Conservation (phyloP, 2,329 filamentous ascomycete genomes). For the Penicillium sp. region DNA sequence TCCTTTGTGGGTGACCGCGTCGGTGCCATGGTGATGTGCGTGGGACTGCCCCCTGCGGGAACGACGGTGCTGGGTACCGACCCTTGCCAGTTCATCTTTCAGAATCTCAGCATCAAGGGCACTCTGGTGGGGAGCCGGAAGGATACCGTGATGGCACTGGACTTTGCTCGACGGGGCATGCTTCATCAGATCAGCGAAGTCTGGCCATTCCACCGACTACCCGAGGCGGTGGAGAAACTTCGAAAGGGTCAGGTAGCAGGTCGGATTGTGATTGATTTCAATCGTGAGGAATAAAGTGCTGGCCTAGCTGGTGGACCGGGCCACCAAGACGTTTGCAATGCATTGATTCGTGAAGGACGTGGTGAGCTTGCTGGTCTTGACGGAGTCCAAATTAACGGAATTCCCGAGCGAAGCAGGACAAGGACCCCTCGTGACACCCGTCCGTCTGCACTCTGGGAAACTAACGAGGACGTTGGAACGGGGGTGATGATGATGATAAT, state of each 20-base stretch:
- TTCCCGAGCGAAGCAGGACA: too few relatives aligned
- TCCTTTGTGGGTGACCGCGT: conserved; percentile 37
- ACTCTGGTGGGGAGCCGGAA: conserved; percentile 27
- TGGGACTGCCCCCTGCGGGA: conserved; percentile 33
- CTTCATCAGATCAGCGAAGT: conserved; percentile 48
- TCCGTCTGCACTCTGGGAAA: too few relatives aligned
- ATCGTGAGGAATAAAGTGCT: conserved; percentile 22
- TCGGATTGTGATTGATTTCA: conserved; percentile 50
- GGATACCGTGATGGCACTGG: conserved; percentile 31
- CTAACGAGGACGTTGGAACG: too few relatives aligned
- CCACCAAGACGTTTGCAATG: too few relatives aligned
- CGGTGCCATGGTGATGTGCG: conserved; percentile 50
- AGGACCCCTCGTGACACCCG: too few relatives aligned
- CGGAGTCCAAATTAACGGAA: too few relatives aligned
- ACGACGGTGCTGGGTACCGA: conserved; percentile 20
- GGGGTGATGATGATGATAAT: too few relatives aligned
- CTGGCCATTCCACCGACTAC: conserved; percentile 41
- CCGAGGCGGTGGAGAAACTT: conserved; percentile 49
- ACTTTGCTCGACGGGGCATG: conserved; percentile 46
- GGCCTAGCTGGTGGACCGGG: background rate
- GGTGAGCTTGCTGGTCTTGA: too few relatives aligned
- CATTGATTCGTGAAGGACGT: too few relatives aligned
- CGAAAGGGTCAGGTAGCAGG: conserved; percentile 48
- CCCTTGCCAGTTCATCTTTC: conserved; percentile 22
- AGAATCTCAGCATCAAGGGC: conserved; percentile 24